A percentile compares a stretch with the other conserved stretches of the same genome.
These are phyloP conservation scores for Calocybe indica DNA, from an alignment of 768 basidiomycete species.

Conservation along the genomic window DNA sequence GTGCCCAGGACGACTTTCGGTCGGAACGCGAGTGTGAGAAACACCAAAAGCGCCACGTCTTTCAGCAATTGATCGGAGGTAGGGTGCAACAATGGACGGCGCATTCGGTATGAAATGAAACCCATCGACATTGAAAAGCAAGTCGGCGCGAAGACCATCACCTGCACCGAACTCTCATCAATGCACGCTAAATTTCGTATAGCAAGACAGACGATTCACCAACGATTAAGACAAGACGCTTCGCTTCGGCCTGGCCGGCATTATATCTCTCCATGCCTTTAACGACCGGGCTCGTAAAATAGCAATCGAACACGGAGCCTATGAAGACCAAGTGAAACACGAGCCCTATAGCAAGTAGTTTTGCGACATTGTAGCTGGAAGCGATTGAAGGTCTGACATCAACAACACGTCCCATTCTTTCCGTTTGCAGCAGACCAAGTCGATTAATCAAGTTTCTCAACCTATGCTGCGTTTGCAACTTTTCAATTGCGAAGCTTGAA, in stretches of 20 bases:
- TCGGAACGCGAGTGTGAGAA: conserved; percentile 82
- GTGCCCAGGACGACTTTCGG: conserved; percentile 84
- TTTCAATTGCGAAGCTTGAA: too few relatives aligned
- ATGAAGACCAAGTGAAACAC: conserved; percentile 73
- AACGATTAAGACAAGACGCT: conserved; percentile 74
- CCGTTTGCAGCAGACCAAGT: too few relatives aligned
- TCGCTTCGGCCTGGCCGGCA: conserved; percentile 43
- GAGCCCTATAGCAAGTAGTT: conserved; percentile 60
- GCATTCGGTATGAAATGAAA: conserved; percentile 47
- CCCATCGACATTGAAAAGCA: conserved; percentile 60
- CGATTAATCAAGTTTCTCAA: too few relatives aligned
- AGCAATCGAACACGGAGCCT: conserved; percentile 77
- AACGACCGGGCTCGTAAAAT: conserved; percentile 80
- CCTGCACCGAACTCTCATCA: conserved; percentile 31
- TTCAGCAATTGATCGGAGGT: conserved; percentile 63
- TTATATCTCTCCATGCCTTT: conserved; percentile 65
- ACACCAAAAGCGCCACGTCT: conserved; percentile 74
- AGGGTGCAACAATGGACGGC: conserved; percentile 63
- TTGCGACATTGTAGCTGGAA: conserved; percentile 27
- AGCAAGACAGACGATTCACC: conserved; percentile 31
- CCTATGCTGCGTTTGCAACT: too few relatives aligned
- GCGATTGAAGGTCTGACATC: too few relatives aligned
- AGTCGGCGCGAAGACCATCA: conserved; percentile 81
- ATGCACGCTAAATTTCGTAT: not conserved
- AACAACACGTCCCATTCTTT: too few relatives aligned